phyloP scores from a whole-genome alignment of 2,329 filamentous ascomycete species.

The Colletotrichum zoysiae region DNA sequence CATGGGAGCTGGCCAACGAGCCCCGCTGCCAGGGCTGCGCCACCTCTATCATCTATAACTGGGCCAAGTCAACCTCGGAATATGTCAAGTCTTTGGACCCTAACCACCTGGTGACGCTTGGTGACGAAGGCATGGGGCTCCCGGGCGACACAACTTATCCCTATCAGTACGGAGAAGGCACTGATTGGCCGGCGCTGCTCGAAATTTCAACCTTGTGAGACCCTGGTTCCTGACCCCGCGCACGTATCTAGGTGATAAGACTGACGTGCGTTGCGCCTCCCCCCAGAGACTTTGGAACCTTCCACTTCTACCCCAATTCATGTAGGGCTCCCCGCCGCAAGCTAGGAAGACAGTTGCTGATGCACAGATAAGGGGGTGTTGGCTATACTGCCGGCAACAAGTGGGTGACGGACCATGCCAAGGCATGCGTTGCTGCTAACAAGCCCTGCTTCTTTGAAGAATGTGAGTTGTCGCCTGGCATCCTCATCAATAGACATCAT shows the following conservation, averaged over 20 bases:
- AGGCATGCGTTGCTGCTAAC: slow-evolving; percentile 46
- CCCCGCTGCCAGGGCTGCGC: slow-evolving; percentile 72
- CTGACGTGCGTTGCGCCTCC: not conserved
- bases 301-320: slow-evolving; percentile 49
- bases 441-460: slow-evolving; percentile 52
- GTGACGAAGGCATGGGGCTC: slow-evolving; percentile 66
- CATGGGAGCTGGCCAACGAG: slow-evolving; percentile 69
- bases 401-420: slow-evolving; percentile 47
- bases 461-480: slow-evolving; percentile 45
- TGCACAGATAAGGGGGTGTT: slow-evolving; percentile 35
- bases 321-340: slow-evolving; percentile 46
- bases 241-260: not conserved
- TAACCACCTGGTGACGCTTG: slow-evolving; percentile 73
- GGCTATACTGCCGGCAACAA: slow-evolving; percentile 39
- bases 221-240: not conserved
- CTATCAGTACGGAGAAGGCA: slow-evolving; percentile 63
- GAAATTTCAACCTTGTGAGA: slow-evolving; percentile 60
- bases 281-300: slow-evolving; percentile 56
- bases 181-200: slow-evolving; percentile 65
- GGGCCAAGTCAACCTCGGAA: slow-evolving; percentile 68
- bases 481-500: not conserved
- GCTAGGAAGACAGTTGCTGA: not conserved
- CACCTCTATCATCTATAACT: slow-evolving; percentile 69
- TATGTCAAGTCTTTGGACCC: slow-evolving; percentile 75
- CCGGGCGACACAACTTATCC: slow-evolving; percentile 65